phyloP scores from a whole-genome alignment of 208 protist genomes.

The Leptomonas pyrrhocoris region DNA sequence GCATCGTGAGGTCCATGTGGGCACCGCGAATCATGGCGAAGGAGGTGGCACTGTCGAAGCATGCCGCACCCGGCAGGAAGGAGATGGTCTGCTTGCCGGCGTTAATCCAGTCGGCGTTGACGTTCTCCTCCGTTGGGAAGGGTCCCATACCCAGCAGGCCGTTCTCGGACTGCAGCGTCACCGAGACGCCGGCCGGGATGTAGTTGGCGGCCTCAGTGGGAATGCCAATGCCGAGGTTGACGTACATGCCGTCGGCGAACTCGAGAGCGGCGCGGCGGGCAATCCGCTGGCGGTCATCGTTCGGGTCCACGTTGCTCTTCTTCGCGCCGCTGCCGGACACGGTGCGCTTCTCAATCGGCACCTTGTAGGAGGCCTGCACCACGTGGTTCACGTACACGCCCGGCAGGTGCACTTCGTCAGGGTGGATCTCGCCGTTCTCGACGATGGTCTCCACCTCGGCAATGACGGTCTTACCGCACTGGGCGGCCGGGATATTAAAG shows the following conservation, averaged over 20 bases:
- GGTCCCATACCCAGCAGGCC: constrained; percentile 94
- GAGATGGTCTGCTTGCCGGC: constrained; percentile 98
- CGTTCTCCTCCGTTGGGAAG: constrained; percentile 86
- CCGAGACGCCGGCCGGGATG: constrained; percentile 77
- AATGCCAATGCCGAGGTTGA: constrained; percentile 97
- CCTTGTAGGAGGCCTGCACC: constrained; percentile 69
- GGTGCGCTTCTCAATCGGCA: constrained; percentile 60
- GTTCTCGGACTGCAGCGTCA: constrained; percentile 94
- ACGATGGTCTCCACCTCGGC: constrained; percentile 97
- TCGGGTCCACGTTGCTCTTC: constrained; percentile 45
- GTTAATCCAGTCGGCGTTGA: constrained; percentile 96
- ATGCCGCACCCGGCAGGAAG: constrained; percentile 90
- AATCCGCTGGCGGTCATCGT: constrained; percentile 86
- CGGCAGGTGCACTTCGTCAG: constrained; percentile 95
- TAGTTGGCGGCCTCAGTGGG: constrained; percentile 95
- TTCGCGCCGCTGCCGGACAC: constrained; percentile 32
- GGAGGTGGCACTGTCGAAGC: constrained; percentile 93
- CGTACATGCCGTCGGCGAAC: constrained; percentile 96
- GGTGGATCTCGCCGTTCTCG: constrained; percentile 90
- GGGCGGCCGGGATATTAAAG: constrained; percentile 94
- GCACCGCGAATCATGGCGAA: constrained; percentile 98
- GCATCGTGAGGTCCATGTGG: constrained; percentile 96
- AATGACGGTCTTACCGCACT: constrained; percentile 91
- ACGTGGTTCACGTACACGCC: constrained; percentile 95
- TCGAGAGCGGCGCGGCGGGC: constrained; percentile 94